A percentile compares a stretch with the other conserved stretches of the same genome.
Conservation (phyloP, 331 rosid genomes). For the Malus hybrid region DNA sequence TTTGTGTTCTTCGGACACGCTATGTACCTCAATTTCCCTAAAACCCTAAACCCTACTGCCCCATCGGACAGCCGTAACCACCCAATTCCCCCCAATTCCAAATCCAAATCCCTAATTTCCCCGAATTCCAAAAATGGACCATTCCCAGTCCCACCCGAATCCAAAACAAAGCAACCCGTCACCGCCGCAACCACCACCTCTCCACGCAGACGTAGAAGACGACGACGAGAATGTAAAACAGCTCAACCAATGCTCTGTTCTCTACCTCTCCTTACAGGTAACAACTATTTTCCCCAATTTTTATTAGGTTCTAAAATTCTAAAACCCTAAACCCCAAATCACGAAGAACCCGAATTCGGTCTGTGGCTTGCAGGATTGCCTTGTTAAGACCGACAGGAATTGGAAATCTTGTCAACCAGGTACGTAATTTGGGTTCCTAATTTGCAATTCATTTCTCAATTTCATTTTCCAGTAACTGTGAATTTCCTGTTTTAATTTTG, state of each 20-base stretch:
- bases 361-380: slow-evolving; percentile 48
- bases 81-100: background rate
- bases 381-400: slow-evolving; percentile 49
- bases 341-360: background rate
- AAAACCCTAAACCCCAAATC: slow-evolving; percentile 42
- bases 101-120: background rate
- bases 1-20: background rate
- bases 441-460: background rate
- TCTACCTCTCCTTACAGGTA: slow-evolving; percentile 71
- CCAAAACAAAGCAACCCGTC: background rate
- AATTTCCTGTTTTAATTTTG: background rate
- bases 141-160: background rate
- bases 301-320: background rate
- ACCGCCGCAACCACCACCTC: slow-evolving; percentile 18
- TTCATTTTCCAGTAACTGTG: background rate
- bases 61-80: background rate
- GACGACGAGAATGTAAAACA: slow-evolving; percentile 72
- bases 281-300: background rate
- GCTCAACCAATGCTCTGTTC: slow-evolving; percentile 57
- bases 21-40: background rate
- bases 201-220: slow-evolving; percentile 48
- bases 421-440: slow-evolving; percentile 1
- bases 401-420: slow-evolving; percentile 78
- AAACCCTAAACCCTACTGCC: background rate
- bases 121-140: background rate